Conservation (phyloP, 306 rosid species). For the Pueraria montana region DNA sequence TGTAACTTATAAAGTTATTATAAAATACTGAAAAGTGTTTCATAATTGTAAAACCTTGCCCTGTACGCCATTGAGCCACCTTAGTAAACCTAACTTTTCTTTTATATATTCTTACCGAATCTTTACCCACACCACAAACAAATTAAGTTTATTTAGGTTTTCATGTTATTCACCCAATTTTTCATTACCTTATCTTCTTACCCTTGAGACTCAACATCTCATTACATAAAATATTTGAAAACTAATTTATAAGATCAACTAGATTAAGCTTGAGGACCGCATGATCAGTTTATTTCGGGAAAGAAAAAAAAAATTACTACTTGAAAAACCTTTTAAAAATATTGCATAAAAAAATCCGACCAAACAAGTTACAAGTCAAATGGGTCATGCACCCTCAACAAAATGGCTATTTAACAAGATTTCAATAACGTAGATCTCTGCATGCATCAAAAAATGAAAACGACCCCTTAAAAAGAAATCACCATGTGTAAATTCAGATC, state of each 20-base stretch:
- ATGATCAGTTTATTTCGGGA: background rate
- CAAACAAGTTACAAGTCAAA: background rate
- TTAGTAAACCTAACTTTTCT: no score
- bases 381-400: background rate
- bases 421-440: background rate
- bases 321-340: background rate
- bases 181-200: no score
- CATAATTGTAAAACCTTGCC: no score
- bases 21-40: no score
- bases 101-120: no score
- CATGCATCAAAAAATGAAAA: background rate
- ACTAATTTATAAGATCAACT: background rate
- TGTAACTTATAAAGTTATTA: no score
- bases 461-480: background rate
- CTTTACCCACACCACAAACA: no score
- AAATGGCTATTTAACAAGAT: background rate
- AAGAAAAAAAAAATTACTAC: background rate
- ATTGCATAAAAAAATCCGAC: background rate
- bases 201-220: no score
- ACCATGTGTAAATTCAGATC: background rate
- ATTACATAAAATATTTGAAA: background rate
- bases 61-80: no score
- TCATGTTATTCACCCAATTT: no score
- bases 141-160: no score
- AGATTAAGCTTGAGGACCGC: background rate